Evolutionary conservation across 2,329 filamentous ascomycete species (phyloP), one percentile per base, ranked within the genome.

Genomic region (Dissoconium aciculare): DNA sequence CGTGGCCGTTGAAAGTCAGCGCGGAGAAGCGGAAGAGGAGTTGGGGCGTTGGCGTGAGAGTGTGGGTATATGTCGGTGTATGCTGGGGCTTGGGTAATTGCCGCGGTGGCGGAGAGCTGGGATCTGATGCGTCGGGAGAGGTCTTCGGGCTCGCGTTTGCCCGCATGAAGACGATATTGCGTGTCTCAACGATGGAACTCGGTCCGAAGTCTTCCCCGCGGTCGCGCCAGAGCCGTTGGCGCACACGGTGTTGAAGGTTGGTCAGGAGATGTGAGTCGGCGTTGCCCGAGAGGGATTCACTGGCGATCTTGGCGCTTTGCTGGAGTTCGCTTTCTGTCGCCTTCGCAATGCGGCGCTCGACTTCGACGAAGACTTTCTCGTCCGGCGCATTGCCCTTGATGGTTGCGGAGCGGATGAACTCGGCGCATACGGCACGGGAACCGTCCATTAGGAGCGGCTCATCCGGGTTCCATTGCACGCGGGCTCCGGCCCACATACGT

Each of bases 1-100:
- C 65, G 56, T 98, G 89, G 1, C 83, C 82, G 55, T 98, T 98
- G 62, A 83, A 85, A 2, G 80, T 87, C 17, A 98, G 69, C 0
- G 84, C 84, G 12, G 79, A 89, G 62, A 87, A 95, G 35, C 85
- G 74, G 59, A 92, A 93, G 32, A 98, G 71, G 4, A 94, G 68
- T 4, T 68, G 62, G 3, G 69, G 63, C 2, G 75, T 74, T 1
- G 84, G 82, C 0, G 58, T 67, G 14, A 93, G 57, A 0, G 60
- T 58, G 43, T 78, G 63, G 11, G 58, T 60, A 43, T 72, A 70
- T 27, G 67, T 60, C 1, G 72, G 62, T n/a, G 55, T 36, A 3
- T 56, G 46, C 12, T 64, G 64, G 10, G 66, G 67, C 27, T 52
- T 49, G 2, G 65, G 32, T 30, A 59, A 58, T 38, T 56, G 59